Base-by-base conservation (phyloP, 202 grass and related monocot genomes). In the Panicum virgatum region DNA sequence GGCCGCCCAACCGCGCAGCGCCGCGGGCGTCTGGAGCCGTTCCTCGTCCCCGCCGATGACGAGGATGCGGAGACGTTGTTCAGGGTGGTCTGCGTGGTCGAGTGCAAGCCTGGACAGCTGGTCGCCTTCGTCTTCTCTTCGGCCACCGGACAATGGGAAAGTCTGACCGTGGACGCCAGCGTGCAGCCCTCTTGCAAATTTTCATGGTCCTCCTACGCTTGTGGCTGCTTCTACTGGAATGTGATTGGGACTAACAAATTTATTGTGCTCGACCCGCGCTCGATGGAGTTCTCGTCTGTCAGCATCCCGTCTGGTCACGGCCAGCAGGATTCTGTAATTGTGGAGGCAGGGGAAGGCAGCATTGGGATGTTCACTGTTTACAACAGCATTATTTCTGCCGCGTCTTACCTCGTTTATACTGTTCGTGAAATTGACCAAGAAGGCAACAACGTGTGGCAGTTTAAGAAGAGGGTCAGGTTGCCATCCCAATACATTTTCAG, bases 121-220 rank as follows among this genome's bases (percentile, higher is more conserved):
- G 47, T 56, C 8, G 39, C 42, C 47, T 88, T 83, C 59, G 16
- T 88, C 80, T 78, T 87, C 86, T 83, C 80, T 34, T 88, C 86
- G 12, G 27, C 22, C 48, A 66, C 38, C 0, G 66, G 40, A 48
- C 5, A 66, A 19, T 83, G 86, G 86, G 1, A 15, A 51, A 72
- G 26, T 30, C 45, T 72, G 45, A 5, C 45, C 15, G 45, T 72
- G 69, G 69, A 72, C 29, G 45, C 46, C 44, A 47, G 69, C 27
- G 15, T 72, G 26, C 69, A 20, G 1, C 69, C 69, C 45, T 72
- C 69, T 20, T 72, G 25, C 26, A 34, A 51, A 0, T 7, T 72
- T 32, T 72, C 45, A 34, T 51, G 69, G 69, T 72, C 69, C 68
- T 72, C 68, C 25, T 23, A 58, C 37, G 78, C 65, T 12, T 69